Conservation (phyloP, 2,329 filamentous ascomycete genomes). For the Exophiala bonariae region DNA sequence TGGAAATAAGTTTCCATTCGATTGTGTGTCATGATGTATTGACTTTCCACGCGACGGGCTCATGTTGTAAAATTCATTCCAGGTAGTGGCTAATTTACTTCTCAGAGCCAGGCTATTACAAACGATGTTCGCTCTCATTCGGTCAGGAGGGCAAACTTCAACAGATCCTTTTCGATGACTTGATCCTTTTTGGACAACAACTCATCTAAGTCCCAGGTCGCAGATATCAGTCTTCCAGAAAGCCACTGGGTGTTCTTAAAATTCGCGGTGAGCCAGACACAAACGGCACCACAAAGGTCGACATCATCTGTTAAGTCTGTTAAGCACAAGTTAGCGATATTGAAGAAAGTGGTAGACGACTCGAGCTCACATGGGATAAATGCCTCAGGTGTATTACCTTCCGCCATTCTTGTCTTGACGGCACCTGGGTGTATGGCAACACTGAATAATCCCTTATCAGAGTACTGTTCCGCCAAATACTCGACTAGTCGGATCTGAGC, state of each 20-base stretch:
- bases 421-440: constrained; percentile 39
- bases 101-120: too few species aligned
- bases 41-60: too few species aligned
- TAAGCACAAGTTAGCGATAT: too few species aligned
- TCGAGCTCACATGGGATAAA: constrained; percentile 20
- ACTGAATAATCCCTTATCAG: constrained; percentile 26
- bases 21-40: too few species aligned
- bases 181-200: constrained; percentile 29
- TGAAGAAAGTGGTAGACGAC: neutral
- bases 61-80: too few species aligned
- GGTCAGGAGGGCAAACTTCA: constrained; percentile 20
- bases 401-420: constrained; percentile 37
- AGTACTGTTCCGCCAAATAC: constrained; percentile 39
- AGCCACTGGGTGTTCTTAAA: constrained; percentile 16
- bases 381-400: constrained; percentile 29
- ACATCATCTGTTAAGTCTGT: constrained; percentile 28
- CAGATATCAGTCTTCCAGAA: constrained; percentile 20
- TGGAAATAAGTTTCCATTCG: too few species aligned
- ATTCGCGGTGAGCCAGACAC: constrained; percentile 25
- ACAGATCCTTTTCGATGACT: constrained; percentile 30
- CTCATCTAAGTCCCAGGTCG: constrained; percentile 35
- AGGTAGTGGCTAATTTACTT: too few species aligned
- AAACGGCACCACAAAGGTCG: constrained; percentile 29
- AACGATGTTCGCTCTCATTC: too few species aligned
- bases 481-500: constrained; percentile 40